Base-by-base conservation (phyloP, 2,329 filamentous ascomycete species). In the Curvularia eragrostidis region DNA sequence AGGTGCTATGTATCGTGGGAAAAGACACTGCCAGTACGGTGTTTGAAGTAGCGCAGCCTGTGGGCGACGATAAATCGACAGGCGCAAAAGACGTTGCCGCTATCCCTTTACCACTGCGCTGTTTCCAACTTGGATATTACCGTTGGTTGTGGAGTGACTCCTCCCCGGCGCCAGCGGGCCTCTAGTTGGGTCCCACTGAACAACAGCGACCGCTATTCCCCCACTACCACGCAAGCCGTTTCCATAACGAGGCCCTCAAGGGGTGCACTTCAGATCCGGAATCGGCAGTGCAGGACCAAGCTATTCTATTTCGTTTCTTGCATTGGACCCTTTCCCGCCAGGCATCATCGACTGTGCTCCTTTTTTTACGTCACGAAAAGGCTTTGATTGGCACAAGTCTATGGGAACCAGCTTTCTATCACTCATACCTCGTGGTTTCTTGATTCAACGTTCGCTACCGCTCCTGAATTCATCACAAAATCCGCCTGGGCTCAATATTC, bases 41-140 rank as follows among this genome's bases (percentile, higher is more conserved):
- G 34, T 47, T 49, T 32, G 36, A 36, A 39, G 34, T 48, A 39
- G 39, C 48, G 32, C 41, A 58, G 13, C 36, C 18, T 54, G 30
- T 48, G 32, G 21, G 36, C 48, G 21, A 49, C 34, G 24, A 47
- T 46, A 19, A 48, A n/a, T n/a, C 18, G 21, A 30, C 30, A 51
- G 47, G 30, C 47, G 43, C 38, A 21, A 39, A 18, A 44, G 41
- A 38, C 24, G 24, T 44, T 6, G 13, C 18, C 34, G 39, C 54
- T 56, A 54, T 56, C 54, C 56, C 56, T 53, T 53, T 13, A 41
- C 32, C 26, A 30, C 52, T 38, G 60, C 53, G 59, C 52, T 52
- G 53, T 59, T 48, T 36, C 32, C 23, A 19, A 30, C 46, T 24
- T 49, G 47, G 34, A 44, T 26, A 44, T 44, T 18, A 30, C 47